Evolutionary conservation across 176 grass and related monocot genomes (phyloP).

Genomic region (Juncus inflexus): DNA sequence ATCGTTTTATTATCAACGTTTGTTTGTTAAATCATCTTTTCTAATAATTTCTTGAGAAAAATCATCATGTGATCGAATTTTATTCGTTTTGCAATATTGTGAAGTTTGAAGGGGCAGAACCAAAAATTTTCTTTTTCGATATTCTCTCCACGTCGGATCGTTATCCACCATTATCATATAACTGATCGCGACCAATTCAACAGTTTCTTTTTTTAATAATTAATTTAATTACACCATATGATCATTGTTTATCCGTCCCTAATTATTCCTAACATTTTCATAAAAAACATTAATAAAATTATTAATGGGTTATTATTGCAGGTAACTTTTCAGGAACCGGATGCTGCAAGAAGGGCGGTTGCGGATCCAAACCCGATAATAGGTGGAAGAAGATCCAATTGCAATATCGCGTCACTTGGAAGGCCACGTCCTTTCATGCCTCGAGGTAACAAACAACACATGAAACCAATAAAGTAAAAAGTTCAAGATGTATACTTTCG

Average conservation of each 20-base stretch:
- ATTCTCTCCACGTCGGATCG: conserved; percentile 12
- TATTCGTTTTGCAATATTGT: not conserved
- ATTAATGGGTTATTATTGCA: conserved; percentile 5
- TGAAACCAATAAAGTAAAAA: no score
- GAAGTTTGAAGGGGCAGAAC: conserved; percentile 5
- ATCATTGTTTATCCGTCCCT: not conserved
- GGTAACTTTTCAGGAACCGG: conserved; percentile 33
- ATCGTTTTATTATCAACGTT: no score
- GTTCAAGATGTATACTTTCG: no score
- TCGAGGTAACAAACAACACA: conserved; percentile 6
- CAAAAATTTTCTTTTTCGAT: conserved; percentile 8
- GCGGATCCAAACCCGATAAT: conserved; percentile 35
- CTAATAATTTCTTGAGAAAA: not conserved
- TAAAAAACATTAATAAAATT: not conserved
- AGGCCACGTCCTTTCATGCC: conserved; percentile 16
- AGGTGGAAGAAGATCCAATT: conserved; percentile 32
- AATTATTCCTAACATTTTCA: not conserved
- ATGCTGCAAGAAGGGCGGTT: conserved; percentile 24
- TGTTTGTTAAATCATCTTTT: no score
- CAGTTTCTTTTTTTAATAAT: not conserved
- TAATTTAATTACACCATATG: not conserved
- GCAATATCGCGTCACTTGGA: conserved; percentile 40
- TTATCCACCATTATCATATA: conserved; percentile 11
- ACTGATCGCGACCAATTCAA: conserved; percentile 12
- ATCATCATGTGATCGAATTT: conserved; percentile 4